These are phyloP conservation scores for Gloeostereum incarnatum DNA, from an alignment of 768 basidiomycete genomes.

Conservation along the genomic window DNA sequence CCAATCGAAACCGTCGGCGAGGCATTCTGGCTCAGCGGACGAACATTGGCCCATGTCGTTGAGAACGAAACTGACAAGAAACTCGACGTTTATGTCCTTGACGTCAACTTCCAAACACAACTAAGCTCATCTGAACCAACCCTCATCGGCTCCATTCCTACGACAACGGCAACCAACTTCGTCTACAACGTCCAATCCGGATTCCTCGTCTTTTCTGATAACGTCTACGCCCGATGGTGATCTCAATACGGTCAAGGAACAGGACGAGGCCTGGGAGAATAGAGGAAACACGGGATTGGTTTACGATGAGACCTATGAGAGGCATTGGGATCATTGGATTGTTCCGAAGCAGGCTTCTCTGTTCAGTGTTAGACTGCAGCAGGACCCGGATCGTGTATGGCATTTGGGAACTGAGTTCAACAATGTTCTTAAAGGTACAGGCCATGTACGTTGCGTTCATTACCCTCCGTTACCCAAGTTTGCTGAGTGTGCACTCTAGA, in stretches of 20 bases:
- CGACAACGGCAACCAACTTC: slow-evolving; percentile 63
- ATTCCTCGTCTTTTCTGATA: slow-evolving; percentile 76
- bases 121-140: slow-evolving; percentile 23
- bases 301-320: slow-evolving; percentile 57
- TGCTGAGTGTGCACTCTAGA: slow-evolving; percentile 31
- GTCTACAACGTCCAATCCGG: slow-evolving; percentile 46
- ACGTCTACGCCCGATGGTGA: slow-evolving; percentile 73
- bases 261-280: slow-evolving; percentile 65
- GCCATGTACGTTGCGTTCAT: slow-evolving; percentile 43
- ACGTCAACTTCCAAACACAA: slow-evolving; percentile 34
- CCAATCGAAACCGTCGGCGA: slow-evolving; percentile 63
- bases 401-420: slow-evolving; percentile 38
- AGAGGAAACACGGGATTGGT: slow-evolving; percentile 66
- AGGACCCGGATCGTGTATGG: slow-evolving; percentile 43
- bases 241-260: slow-evolving; percentile 54
- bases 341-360: slow-evolving; percentile 64
- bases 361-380: slow-evolving; percentile 54
- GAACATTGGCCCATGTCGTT: slow-evolving; percentile 64
- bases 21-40: slow-evolving; percentile 68
- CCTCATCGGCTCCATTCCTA: slow-evolving; percentile 59
- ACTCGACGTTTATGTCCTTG: slow-evolving; percentile 51
- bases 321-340: slow-evolving; percentile 77
- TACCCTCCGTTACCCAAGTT: background rate
- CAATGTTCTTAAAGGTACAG: slow-evolving; percentile 57
- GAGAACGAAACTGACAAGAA: slow-evolving; percentile 38